A percentile compares a stretch with the other conserved stretches of the same genome.
phyloP scores from a whole-genome alignment of 768 basidiomycete genomes.

The Boletus pseudopeckii region DNA sequence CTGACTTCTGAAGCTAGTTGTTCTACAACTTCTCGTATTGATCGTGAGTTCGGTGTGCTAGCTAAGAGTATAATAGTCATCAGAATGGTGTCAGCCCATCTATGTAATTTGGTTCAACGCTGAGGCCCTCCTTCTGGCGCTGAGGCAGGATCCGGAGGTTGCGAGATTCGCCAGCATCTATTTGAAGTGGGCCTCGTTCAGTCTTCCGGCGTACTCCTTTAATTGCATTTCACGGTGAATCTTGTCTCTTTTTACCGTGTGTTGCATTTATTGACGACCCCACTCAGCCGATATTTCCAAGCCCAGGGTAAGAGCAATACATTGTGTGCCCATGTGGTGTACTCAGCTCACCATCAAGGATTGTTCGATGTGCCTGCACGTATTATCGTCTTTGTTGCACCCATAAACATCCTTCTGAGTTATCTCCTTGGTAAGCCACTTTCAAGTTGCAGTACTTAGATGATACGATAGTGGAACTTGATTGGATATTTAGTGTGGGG shows the following conservation, averaged over 20 bases:
- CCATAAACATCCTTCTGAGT: slow-evolving; percentile 80
- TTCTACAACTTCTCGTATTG: slow-evolving; percentile 31
- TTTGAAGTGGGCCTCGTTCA: slow-evolving; percentile 67
- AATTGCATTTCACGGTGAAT: slow-evolving; percentile 48
- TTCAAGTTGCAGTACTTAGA: too few relatives aligned
- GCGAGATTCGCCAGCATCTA: slow-evolving; percentile 73
- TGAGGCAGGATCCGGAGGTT: slow-evolving; percentile 79
- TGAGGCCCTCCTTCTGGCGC: slow-evolving; percentile 66
- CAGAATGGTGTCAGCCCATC: slow-evolving; percentile 40
- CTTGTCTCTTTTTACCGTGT: slow-evolving; percentile 8
- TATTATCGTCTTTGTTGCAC: slow-evolving; percentile 77
- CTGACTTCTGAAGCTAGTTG: slow-evolving; percentile 6
- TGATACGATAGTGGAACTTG: slow-evolving; percentile 24
- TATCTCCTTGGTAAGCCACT: slow-evolving; percentile 63
- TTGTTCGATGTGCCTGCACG: slow-evolving; percentile 84
- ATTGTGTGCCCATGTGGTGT: slow-evolving; percentile 15
- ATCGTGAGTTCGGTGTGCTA: slow-evolving; percentile 45
- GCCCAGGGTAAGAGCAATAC: slow-evolving; percentile 62
- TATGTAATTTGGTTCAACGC: slow-evolving; percentile 77
- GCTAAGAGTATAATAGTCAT: background rate
- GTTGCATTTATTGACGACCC: slow-evolving; percentile 42
- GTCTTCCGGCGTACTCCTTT: slow-evolving; percentile 70
- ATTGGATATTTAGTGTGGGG: slow-evolving; percentile 83
- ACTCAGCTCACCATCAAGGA: slow-evolving; percentile 37
- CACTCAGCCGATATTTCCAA: slow-evolving; percentile 55